Evolutionary conservation across 2,329 filamentous ascomycete genomes (phyloP).

Genomic region (Stagonosporopsis rhizophila): DNA sequence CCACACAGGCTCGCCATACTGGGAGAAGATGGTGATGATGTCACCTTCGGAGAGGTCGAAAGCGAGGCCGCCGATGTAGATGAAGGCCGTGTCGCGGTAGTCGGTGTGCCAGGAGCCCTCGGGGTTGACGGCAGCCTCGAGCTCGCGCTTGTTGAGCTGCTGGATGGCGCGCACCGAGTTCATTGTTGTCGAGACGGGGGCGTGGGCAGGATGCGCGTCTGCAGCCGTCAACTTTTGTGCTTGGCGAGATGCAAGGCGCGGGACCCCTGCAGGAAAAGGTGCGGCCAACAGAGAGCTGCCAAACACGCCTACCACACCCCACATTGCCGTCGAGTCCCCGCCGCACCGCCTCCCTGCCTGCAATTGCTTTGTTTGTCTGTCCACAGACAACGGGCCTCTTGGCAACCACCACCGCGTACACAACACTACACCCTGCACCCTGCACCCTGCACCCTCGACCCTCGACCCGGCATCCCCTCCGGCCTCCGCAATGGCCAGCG

Average conservation of each 20-base stretch:
- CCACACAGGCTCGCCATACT: slow-evolving; percentile 94
- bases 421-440: slow-evolving; percentile 20
- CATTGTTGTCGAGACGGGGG: slow-evolving; percentile 63
- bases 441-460: not conserved
- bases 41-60: slow-evolving; percentile 96
- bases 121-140: slow-evolving; percentile 84
- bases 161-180: slow-evolving; percentile 94
- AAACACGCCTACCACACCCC: slow-evolving; percentile 30
- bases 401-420: too few species aligned
- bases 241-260: slow-evolving; percentile 32
- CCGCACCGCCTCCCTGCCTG: slow-evolving; percentile 19
- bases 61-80: slow-evolving; percentile 94
- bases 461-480: slow-evolving; percentile 20
- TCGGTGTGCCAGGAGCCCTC: slow-evolving; percentile 96
- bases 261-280: slow-evolving; percentile 42
- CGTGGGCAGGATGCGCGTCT: not conserved
- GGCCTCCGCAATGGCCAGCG: slow-evolving; percentile 42
- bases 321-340: slow-evolving; percentile 18
- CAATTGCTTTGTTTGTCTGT: not conserved
- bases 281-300: slow-evolving; percentile 24
- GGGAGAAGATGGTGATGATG: slow-evolving; percentile 93
- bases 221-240: slow-evolving; percentile 27
- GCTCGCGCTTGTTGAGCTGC: slow-evolving; percentile 90
- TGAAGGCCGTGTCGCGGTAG: slow-evolving; percentile 95
- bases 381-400: not conserved